A percentile compares a stretch with the other conserved stretches of the same genome.
phyloP scores from a whole-genome alignment of 2,329 filamentous ascomycete genomes.

The Grosmannia huntii region DNA sequence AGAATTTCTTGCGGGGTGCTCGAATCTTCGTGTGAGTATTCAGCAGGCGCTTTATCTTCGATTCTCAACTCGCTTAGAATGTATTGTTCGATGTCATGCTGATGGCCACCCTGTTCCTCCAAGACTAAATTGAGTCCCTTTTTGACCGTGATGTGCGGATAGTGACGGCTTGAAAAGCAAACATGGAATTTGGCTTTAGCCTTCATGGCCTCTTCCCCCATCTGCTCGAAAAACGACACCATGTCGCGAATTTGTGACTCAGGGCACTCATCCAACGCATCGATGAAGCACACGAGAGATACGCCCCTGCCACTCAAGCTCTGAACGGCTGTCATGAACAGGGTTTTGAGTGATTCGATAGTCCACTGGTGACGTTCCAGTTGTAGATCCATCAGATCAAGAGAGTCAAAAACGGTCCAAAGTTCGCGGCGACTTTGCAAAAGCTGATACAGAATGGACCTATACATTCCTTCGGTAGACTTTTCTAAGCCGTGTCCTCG shows the following conservation, averaged over 20 bases:
- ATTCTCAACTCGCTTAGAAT: conserved; percentile 3
- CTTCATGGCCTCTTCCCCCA: conserved; percentile 18
- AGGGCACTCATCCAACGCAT: conserved; percentile 37
- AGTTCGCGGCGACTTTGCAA: conserved; percentile 21
- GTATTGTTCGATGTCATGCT: conserved; percentile 15
- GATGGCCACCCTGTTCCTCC: conserved; percentile 21
- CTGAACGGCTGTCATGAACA: conserved; percentile 10
- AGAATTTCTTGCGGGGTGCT: not conserved
- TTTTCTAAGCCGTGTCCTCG: conserved; percentile 29
- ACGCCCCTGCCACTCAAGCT: conserved; percentile 3
- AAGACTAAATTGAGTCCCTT: conserved; percentile 19
- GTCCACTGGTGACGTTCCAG: conserved; percentile 4
- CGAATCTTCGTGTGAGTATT: not conserved
- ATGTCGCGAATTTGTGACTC: conserved; percentile 28
- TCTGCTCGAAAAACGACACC: conserved; percentile 27
- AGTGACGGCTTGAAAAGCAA: conserved; percentile 35
- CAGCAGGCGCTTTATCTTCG: not conserved
- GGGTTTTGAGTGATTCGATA: conserved; percentile 3
- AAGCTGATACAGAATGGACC: conserved; percentile 32
- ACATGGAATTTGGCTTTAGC: conserved; percentile 15
- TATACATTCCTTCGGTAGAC: conserved; percentile 31
- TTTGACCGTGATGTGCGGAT: conserved; percentile 26
- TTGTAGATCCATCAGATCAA: not conserved
- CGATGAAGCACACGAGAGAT: conserved; percentile 18
- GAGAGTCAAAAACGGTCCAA: conserved; percentile 17